Evolutionary conservation across 768 basidiomycete genomes (phyloP).

Genomic region (Hygrocybe punicea): DNA sequence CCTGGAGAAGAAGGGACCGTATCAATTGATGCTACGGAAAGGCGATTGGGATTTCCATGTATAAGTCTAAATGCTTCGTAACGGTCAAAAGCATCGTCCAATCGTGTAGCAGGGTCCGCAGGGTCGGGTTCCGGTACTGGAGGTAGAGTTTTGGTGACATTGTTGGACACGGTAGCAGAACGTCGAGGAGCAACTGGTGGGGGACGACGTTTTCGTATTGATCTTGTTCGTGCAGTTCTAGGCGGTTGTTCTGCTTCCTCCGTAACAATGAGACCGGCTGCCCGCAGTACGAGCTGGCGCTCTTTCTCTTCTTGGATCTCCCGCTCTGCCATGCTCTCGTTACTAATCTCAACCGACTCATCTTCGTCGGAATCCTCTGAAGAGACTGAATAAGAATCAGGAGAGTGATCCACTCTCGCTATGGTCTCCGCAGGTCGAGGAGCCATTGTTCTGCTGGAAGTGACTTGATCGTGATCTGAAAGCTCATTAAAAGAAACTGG

Average conservation of each 20-base stretch:
- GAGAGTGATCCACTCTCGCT: constrained; percentile 24
- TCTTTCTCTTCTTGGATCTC: constrained; percentile 66
- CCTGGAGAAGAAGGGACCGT: constrained; percentile 37
- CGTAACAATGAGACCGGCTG: constrained; percentile 81
- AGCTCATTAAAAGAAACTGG: not conserved
- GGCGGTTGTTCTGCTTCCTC: constrained; percentile 53
- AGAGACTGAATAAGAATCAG: constrained; percentile 21
- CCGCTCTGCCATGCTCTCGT: constrained; percentile 48
- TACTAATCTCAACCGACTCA: constrained; percentile 44
- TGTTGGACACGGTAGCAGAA: constrained; percentile 26
- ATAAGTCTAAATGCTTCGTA: constrained; percentile 79
- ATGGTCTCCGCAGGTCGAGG: not conserved
- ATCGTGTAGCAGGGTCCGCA: constrained; percentile 40
- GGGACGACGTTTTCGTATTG: constrained; percentile 40
- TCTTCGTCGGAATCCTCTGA: constrained; percentile 38
- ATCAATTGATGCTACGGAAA: constrained; percentile 64
- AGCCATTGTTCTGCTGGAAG: not conserved
- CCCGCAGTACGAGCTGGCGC: constrained; percentile 77
- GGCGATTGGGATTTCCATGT: constrained; percentile 44
- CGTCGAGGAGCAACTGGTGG: constrained; percentile 50
- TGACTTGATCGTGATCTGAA: not conserved
- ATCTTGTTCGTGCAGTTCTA: constrained; percentile 32
- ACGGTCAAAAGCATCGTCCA: constrained; percentile 86
- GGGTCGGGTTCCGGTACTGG: constrained; percentile 41
- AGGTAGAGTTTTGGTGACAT: constrained; percentile 51